phyloP scores from a whole-genome alignment of 2,329 filamentous ascomycete species.

The Aureobasidium melanogenum region DNA sequence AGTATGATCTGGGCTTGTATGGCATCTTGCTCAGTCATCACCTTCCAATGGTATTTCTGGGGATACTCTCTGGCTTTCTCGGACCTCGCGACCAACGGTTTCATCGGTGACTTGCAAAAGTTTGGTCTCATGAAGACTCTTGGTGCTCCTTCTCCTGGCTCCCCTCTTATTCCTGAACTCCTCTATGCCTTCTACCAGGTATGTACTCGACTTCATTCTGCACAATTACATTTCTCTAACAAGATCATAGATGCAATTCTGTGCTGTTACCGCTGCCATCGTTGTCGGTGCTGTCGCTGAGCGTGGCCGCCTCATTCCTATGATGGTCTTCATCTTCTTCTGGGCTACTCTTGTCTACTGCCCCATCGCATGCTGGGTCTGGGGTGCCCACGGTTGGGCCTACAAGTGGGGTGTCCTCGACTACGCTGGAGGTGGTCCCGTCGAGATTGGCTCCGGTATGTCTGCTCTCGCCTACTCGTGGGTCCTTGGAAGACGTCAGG shows the following conservation, averaged over 20 bases:
- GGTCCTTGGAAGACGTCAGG: conserved; percentile 90
- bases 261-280: conserved; percentile 83
- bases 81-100: conserved; percentile 69
- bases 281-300: conserved; percentile 88
- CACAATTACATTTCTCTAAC: not conserved
- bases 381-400: conserved; percentile 91
- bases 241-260: conserved; percentile 78
- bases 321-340: conserved; percentile 91
- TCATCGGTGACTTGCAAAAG: conserved; percentile 82
- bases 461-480: conserved; percentile 91
- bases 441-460: conserved; percentile 92
- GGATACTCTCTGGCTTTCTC: conserved; percentile 94
- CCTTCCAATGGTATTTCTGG: conserved; percentile 99
- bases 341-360: conserved; percentile 98
- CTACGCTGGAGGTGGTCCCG: conserved; percentile 91
- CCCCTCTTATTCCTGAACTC: conserved; percentile 77
- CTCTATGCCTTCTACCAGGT: conserved; percentile 93
- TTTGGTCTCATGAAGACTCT: conserved; percentile 84
- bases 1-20: conserved; percentile 97
- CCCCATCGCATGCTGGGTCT: conserved; percentile 91
- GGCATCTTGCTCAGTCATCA: conserved; percentile 82
- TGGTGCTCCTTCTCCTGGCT: conserved; percentile 76
- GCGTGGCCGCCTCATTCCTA: conserved; percentile 82
- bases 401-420: conserved; percentile 87
- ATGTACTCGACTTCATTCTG: conserved; percentile 19